Conservation (phyloP, 495 filamentous ascomycete species). For the Annulohypoxylon maeteangense region DNA sequence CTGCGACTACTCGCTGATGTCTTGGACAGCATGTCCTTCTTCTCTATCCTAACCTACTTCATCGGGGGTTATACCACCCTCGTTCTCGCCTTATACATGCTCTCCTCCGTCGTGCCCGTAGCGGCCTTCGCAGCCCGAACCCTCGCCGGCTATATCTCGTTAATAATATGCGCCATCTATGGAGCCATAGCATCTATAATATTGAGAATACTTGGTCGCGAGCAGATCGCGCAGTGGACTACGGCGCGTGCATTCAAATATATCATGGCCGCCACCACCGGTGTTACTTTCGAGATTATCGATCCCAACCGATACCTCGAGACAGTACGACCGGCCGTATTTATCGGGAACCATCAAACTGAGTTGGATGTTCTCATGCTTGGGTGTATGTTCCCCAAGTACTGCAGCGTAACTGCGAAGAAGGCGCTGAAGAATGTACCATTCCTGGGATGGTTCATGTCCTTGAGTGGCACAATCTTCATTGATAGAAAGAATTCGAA, state of each 20-base stretch:
- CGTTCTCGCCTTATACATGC: constrained; percentile 67
- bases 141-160: constrained; percentile 74
- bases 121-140: constrained; percentile 77
- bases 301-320: constrained; percentile 72
- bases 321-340: constrained; percentile 81
- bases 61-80: constrained; percentile 67
- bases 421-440: constrained; percentile 81
- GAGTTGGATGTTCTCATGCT: constrained; percentile 95
- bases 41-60: constrained; percentile 62
- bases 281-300: constrained; percentile 80
- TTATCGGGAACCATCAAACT: constrained; percentile 93
- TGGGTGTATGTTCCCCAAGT: constrained; percentile 84
- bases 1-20: constrained; percentile 25
- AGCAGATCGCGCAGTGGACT: constrained; percentile 85
- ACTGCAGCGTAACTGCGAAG: constrained; percentile 95
- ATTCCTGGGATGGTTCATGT: constrained; percentile 97
- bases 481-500: constrained; percentile 87
- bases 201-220: constrained; percentile 75
- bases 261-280: constrained; percentile 77
- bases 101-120: constrained; percentile 63
- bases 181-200: constrained; percentile 79
- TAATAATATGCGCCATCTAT: constrained; percentile 75
- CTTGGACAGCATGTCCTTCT: constrained; percentile 39
- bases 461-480: constrained; percentile 87
- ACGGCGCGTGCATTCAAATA: constrained; percentile 83